Evolutionary conservation across 1,284 basidiomycete genomes (phyloP).

Genomic region (Lignosus rhinocerotis): DNA sequence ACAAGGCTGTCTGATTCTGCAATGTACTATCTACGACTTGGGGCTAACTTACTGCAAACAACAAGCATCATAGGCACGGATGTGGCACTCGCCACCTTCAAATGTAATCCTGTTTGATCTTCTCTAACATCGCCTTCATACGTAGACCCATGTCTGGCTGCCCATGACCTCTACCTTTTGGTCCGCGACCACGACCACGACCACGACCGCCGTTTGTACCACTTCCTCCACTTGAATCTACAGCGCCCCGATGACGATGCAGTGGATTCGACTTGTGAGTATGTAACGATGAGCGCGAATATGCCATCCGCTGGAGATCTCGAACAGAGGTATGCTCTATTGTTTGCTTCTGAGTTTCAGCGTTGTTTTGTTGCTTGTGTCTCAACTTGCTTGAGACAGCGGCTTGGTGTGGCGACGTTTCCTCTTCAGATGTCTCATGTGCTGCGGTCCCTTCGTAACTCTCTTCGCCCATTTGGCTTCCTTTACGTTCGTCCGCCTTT

Average conservation of each 20-base stretch:
- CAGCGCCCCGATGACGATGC: constrained; percentile 29
- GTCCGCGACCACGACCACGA: constrained; percentile 17
- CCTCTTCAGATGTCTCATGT: constrained; percentile 18
- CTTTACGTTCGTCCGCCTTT: constrained; percentile 1
- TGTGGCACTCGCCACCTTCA: constrained; percentile 27
- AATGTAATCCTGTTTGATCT: constrained; percentile 62
- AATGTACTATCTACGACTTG: not conserved
- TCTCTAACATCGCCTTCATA: constrained; percentile 77
- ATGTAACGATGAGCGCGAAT: constrained; percentile 57
- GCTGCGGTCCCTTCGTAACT: constrained; percentile 20
- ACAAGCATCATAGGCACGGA: not conserved
- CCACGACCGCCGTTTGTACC: constrained; percentile 16
- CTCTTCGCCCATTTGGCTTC: not conserved
- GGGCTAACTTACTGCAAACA: not conserved
- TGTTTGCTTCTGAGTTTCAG: not conserved
- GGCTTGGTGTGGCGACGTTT: constrained; percentile 6
- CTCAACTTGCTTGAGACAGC: constrained; percentile 1
- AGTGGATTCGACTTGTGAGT: constrained; percentile 53
- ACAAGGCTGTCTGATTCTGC: constrained; percentile 35
- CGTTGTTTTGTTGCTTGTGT: not conserved
- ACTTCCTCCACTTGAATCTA: constrained; percentile 16
- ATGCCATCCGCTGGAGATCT: constrained; percentile 61
- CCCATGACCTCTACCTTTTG: constrained; percentile 30
- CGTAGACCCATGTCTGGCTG: constrained; percentile 80
- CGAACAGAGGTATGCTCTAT: constrained; percentile 38